A percentile compares a stretch with the other conserved stretches of the same genome.
Evolutionary conservation across 73 alveolate genomes (phyloP).

Genomic region (Tetrahymena malaccensis): DNA sequence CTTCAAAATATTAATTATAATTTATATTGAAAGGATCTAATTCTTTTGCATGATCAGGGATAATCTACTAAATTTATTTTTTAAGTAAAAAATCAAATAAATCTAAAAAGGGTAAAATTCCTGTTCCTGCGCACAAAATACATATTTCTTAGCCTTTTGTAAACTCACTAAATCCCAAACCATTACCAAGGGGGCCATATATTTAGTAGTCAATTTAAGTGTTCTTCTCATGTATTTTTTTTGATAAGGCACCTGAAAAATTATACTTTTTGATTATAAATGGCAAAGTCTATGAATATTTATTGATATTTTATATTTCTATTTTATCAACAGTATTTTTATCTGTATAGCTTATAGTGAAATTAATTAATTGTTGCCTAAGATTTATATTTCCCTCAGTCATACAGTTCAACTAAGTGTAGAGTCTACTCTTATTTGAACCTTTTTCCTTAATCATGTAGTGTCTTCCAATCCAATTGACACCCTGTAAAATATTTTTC

Average conservation of each 20-base stretch:
- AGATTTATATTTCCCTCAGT: neutral
- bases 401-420: slow-evolving; percentile 28
- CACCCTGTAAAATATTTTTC: slow-evolving; percentile 2
- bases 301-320: neutral
- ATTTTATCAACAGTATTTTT: neutral
- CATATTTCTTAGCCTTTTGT: neutral
- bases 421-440: slow-evolving; percentile 5
- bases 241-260: slow-evolving; percentile 17
- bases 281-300: neutral
- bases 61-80: neutral
- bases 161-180: neutral
- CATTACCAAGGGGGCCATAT: slow-evolving; percentile 36
- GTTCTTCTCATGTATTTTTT: neutral
- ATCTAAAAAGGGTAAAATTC: slow-evolving; percentile 24
- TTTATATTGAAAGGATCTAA: neutral
- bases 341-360: neutral
- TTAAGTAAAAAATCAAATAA: slow-evolving; percentile 19
- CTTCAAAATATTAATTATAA: neutral
- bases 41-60: neutral
- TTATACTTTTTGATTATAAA: slow-evolving; percentile 26
- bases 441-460: neutral
- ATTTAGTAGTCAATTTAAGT: neutral
- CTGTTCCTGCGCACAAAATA: slow-evolving; percentile 26
- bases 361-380: neutral
- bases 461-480: slow-evolving; percentile 7